phyloP scores from a whole-genome alignment of 345 rosid genomes.

The Melaleuca alternifolia region DNA sequence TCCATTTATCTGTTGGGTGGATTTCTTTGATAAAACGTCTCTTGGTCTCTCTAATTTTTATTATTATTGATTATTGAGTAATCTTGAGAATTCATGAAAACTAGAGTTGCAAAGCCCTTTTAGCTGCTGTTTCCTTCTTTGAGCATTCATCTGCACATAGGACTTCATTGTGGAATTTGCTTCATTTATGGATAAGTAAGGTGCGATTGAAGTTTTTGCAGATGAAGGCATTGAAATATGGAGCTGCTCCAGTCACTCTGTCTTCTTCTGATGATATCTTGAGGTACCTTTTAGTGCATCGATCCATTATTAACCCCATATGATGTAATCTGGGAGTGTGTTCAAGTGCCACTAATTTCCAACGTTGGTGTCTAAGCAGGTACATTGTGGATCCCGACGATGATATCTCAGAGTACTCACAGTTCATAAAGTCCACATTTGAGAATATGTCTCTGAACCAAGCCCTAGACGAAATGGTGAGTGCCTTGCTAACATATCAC shows the following conservation, averaged over 20 bases:
- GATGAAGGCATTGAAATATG: slow-evolving; percentile 69
- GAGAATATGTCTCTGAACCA: slow-evolving; percentile 37
- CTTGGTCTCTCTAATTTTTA: neutral
- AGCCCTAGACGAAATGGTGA: slow-evolving; percentile 58
- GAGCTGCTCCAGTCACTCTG: slow-evolving; percentile 45
- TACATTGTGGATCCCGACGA: slow-evolving; percentile 16
- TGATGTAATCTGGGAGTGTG: neutral
- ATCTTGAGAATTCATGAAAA: neutral
- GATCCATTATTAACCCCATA: neutral
- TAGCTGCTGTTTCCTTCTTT: neutral
- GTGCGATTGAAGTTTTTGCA: slow-evolving; percentile 6
- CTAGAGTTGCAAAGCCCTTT: neutral
- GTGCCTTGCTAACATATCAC: slow-evolving; percentile 3
- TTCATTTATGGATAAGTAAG: neutral
- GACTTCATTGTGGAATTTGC: neutral
- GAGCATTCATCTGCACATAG: neutral
- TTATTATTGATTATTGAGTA: neutral
- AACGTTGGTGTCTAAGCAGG: slow-evolving; percentile 6
- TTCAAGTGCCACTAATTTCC: neutral
- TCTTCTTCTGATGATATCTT: slow-evolving; percentile 12
- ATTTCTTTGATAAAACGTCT: neutral
- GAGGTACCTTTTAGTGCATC: slow-evolving; percentile 13
- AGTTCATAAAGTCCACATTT: slow-evolving; percentile 31
- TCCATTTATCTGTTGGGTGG: neutral
- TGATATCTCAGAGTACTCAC: slow-evolving; percentile 20